Percentiles rank a stretch among this genome's conserved stretches.
Conservation (phyloP, 2,329 filamentous ascomycete species). For the Didymella pinodella region DNA sequence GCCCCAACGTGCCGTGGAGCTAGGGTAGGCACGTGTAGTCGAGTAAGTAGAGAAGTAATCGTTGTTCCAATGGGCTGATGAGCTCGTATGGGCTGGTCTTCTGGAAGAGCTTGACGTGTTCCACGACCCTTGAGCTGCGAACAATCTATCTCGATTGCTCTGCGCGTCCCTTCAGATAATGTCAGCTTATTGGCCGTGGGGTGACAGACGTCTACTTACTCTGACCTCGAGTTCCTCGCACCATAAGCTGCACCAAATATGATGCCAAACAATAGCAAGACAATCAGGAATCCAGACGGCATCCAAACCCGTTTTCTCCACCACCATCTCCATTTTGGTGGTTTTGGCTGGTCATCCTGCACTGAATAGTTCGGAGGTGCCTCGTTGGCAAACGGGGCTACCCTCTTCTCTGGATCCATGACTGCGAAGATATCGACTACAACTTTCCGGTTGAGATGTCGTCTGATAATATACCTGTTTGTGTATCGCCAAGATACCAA, state of each 20-base stretch:
- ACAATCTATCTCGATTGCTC: not conserved
- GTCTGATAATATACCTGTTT: slow-evolving; percentile 4
- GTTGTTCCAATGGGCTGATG: slow-evolving; percentile 1
- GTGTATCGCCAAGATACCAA: slow-evolving; percentile 13
- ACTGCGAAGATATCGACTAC: not conserved
- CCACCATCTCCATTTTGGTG: slow-evolving; percentile 9
- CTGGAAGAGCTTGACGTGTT: not conserved
- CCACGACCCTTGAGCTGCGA: not conserved
- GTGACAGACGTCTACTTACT: not conserved
- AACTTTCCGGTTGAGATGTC: not conserved
- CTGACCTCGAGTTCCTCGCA: not conserved
- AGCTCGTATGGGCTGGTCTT: not conserved
- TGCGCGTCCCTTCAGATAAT: not conserved
- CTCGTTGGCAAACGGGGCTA: not conserved
- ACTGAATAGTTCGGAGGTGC: slow-evolving; percentile 3
- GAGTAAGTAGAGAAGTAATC: not conserved
- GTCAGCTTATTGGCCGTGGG: not conserved
- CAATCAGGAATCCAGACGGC: not conserved
- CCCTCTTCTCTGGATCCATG: not conserved
- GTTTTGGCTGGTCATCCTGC: not conserved
- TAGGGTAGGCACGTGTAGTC: not conserved
- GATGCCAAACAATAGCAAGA: not conserved
- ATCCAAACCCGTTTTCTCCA: slow-evolving; percentile 11
- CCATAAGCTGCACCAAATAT: slow-evolving; percentile 12
- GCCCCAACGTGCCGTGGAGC: not conserved